Base-by-base conservation (phyloP, 2,329 filamentous ascomycete genomes). In the Ilyonectria sp. region DNA sequence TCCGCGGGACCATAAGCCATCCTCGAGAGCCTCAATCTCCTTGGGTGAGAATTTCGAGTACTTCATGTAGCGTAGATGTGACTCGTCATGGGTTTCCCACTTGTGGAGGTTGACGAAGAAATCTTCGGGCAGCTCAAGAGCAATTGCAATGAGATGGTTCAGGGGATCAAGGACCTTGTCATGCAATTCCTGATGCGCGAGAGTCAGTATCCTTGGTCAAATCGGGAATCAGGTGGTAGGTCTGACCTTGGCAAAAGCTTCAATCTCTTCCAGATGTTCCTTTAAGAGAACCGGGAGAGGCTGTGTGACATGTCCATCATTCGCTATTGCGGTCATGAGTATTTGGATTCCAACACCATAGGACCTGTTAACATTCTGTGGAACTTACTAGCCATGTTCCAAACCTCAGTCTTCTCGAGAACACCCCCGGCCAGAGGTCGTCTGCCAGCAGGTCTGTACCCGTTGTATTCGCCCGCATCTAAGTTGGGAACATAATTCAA, bases 21-120 rank as follows among this genome's bases (percentile, higher is more conserved):
- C 78, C 0, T 82, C 83, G 2, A 82, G 80, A 44, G 79, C 80
- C 33, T 80, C 81, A 63, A 85, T 85, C 26, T 87, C 83, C n/a
- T 86, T 82, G 0, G 81, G 75, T 0, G 80, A 83, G 40, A 87
- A 85, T 0, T 84, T 83, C 9, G 82, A 82, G 67, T 90, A 90
- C 55, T 86, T 82, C 87, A 91, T 91, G 75, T 90, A 91, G 3
- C 90, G 84, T n/a, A 91, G 81, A 64, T 91, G 88, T 26, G 88
- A 87, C 67, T 91, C 88, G 19, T 86, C 84, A 31, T 86, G 83
- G n/a, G 84, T 81, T 2, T 89, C 84, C 75, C 90, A 92, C 17
- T 81, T 82, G 75, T 92, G 90, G 8, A 78, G 17, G 0, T 70
- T 87, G 80, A 19, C 84, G 81, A 68, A 87, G 82, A 37, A 91